phyloP scores from a whole-genome alignment of 2,329 filamentous ascomycete genomes.

The Ophiosphaerella korrae region DNA sequence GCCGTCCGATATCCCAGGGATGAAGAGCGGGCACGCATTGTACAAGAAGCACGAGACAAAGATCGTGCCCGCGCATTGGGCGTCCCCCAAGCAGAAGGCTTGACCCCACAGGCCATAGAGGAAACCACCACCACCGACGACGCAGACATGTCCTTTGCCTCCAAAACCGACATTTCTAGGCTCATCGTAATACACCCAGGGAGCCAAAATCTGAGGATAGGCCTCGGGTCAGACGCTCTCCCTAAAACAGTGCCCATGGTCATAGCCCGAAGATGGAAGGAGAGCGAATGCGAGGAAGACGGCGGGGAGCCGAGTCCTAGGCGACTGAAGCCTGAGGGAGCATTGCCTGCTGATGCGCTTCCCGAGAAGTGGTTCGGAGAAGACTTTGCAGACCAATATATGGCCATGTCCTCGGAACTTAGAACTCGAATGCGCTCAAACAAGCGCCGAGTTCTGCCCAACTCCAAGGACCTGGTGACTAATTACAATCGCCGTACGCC shows the following conservation, averaged over 20 bases:
- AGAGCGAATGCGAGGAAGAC: constrained; percentile 82
- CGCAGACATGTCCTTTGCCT: constrained; percentile 30
- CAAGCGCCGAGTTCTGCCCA: constrained; percentile 94
- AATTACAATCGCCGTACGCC: constrained; percentile 89
- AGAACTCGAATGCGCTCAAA: constrained; percentile 90
- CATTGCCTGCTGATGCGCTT: constrained; percentile 63
- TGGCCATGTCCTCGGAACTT: constrained; percentile 81
- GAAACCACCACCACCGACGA: constrained; percentile 35
- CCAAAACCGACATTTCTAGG: constrained; percentile 73
- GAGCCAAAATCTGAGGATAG: constrained; percentile 93
- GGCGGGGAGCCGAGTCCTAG: constrained; percentile 79
- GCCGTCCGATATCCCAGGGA: constrained; percentile 87
- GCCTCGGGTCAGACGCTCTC: constrained; percentile 91
- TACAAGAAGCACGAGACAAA: constrained; percentile 84
- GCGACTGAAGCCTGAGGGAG: constrained; percentile 64
- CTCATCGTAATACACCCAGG: constrained; percentile 95
- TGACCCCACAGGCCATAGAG: constrained; percentile 32
- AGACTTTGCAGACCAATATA: constrained; percentile 71
- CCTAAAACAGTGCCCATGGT: constrained; percentile 95
- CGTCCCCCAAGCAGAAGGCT: constrained; percentile 53
- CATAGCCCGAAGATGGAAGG: constrained; percentile 76
- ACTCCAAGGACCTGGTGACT: constrained; percentile 92
- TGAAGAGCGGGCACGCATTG: constrained; percentile 79
- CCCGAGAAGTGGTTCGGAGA: constrained; percentile 86
- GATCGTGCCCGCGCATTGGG: constrained; percentile 82